phyloP scores from a whole-genome alignment of 257 asterid species.

The Orobanche coerulescens region DNA sequence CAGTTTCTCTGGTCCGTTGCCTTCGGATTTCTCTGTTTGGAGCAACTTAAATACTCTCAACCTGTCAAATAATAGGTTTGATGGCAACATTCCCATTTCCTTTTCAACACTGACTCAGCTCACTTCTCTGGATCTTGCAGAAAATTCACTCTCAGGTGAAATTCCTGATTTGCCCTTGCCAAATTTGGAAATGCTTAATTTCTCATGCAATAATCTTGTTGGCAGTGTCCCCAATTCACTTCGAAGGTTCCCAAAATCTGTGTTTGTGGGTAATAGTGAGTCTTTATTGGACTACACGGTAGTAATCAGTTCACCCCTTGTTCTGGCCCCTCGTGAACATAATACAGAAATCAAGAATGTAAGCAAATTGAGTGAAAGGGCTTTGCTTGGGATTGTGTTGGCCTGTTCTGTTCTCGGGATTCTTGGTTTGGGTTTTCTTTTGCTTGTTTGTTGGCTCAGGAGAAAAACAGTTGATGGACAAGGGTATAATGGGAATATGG shows the following conservation, averaged over 20 bases:
- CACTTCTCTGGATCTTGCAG: slow-evolving; percentile 44
- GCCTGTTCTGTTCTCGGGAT: slow-evolving; percentile 50
- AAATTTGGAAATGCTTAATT: slow-evolving; percentile 40
- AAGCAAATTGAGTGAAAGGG: slow-evolving; percentile 44
- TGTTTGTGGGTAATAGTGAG: slow-evolving; percentile 42
- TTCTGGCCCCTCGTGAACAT: slow-evolving; percentile 41
- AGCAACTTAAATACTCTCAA: slow-evolving; percentile 39
- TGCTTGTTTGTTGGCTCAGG: slow-evolving; percentile 50
- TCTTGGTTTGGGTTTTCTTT: slow-evolving; percentile 49
- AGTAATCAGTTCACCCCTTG: slow-evolving; percentile 37
- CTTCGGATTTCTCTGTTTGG: slow-evolving; percentile 64
- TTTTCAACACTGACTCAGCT: slow-evolving; percentile 47
- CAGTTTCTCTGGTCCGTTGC: slow-evolving; percentile 59
- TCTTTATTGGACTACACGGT: slow-evolving; percentile 35
- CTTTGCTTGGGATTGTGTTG: slow-evolving; percentile 46
- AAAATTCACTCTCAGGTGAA: slow-evolving; percentile 45
- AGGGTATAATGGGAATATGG: slow-evolving; percentile 46
- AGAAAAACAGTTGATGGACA: slow-evolving; percentile 27
- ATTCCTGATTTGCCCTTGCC: slow-evolving; percentile 48
- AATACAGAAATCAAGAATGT: slow-evolving; percentile 32
- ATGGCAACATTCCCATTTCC: slow-evolving; percentile 46
- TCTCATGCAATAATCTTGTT: slow-evolving; percentile 51
- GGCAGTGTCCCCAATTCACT: slow-evolving; percentile 63
- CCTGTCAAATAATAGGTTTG: slow-evolving; percentile 51
- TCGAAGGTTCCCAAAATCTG: slow-evolving; percentile 52